phyloP scores from a whole-genome alignment of 1,139 yeast genomes.

The Pichia sp. region DNA sequence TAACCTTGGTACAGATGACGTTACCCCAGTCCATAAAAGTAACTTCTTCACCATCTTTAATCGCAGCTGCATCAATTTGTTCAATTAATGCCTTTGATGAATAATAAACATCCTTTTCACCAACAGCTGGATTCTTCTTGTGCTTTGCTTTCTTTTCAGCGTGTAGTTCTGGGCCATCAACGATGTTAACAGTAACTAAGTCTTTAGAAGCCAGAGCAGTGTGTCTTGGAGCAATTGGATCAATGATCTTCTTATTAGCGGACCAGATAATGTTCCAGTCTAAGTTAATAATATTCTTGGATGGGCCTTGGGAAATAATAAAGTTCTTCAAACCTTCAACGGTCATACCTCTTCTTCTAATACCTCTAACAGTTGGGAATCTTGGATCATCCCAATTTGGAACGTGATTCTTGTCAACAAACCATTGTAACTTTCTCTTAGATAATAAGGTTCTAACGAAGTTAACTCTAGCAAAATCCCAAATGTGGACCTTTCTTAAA shows the following conservation, averaged over 20 bases:
- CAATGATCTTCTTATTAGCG: slow-evolving; percentile 90
- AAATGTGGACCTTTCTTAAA: slow-evolving; percentile 85
- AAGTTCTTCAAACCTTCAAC: slow-evolving; percentile 94
- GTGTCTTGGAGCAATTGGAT: slow-evolving; percentile 93
- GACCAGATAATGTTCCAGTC: slow-evolving; percentile 99
- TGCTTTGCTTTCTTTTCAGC: slow-evolving; percentile 82
- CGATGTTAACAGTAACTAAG: slow-evolving; percentile 59
- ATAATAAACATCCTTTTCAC: slow-evolving; percentile 72
- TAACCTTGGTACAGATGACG: slow-evolving; percentile 68
- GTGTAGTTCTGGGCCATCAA: slow-evolving; percentile 63
- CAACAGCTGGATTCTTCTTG: slow-evolving; percentile 91
- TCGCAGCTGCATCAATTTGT: slow-evolving; percentile 79
- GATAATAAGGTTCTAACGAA: slow-evolving; percentile 90
- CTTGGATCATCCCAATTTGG: slow-evolving; percentile 97
- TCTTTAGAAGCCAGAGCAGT: slow-evolving; percentile 64
- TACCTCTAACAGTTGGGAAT: slow-evolving; percentile 98
- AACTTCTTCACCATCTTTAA: slow-evolving; percentile 72
- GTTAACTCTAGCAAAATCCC: slow-evolving; percentile 97
- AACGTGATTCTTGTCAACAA: slow-evolving; percentile 84
- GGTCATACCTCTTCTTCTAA: slow-evolving; percentile 98
- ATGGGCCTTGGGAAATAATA: slow-evolving; percentile 92
- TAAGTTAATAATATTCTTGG: slow-evolving; percentile 88
- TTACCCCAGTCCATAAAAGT: slow-evolving; percentile 99
- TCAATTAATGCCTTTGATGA: slow-evolving; percentile 66
- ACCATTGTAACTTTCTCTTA: slow-evolving; percentile 97